Evolutionary conservation across 2,329 filamentous ascomycete genomes (phyloP).

Genomic region (Colletotrichum sublineola): DNA sequence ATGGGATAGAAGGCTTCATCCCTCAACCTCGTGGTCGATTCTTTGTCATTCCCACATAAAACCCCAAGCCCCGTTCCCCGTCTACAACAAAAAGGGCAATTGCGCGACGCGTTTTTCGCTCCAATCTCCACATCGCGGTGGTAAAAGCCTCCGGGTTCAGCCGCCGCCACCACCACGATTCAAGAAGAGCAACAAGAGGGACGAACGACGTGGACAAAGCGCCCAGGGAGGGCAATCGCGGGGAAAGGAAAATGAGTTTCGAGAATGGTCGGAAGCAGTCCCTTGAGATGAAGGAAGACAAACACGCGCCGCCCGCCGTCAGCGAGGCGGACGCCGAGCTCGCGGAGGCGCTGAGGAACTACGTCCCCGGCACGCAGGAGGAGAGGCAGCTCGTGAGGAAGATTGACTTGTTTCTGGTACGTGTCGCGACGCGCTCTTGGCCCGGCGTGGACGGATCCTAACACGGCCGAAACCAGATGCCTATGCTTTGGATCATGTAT

Average conservation of each 20-base stretch:
- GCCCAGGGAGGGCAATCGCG: background rate
- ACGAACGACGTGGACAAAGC: background rate
- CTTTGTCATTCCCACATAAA: background rate
- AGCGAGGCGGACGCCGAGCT: slow-evolving; percentile 44
- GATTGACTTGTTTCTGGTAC: slow-evolving; percentile 41
- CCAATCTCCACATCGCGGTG: background rate
- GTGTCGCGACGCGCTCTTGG: background rate
- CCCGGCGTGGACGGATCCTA: background rate
- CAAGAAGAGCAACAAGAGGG: background rate
- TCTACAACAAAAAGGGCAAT: background rate
- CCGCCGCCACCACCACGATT: slow-evolving; percentile 6
- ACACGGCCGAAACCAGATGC: background rate
- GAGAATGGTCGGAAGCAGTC: slow-evolving; percentile 36
- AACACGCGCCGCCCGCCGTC: slow-evolving; percentile 23
- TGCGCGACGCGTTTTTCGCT: background rate
- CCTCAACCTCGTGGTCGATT: background rate
- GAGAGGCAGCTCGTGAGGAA: slow-evolving; percentile 45
- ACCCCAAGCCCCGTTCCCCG: background rate
- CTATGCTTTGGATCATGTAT: slow-evolving; percentile 44
- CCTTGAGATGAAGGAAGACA: slow-evolving; percentile 43
- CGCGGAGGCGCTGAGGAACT: slow-evolving; percentile 46
- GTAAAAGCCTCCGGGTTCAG: background rate
- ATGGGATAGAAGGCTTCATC: background rate
- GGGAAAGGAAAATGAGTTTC: slow-evolving; percentile 6
- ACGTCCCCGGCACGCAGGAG: slow-evolving; percentile 46